Evolutionary conservation across 768 basidiomycete genomes (phyloP), one percentile per base, ranked within the genome.

Genomic region (Strobilomyces dryophilus): DNA sequence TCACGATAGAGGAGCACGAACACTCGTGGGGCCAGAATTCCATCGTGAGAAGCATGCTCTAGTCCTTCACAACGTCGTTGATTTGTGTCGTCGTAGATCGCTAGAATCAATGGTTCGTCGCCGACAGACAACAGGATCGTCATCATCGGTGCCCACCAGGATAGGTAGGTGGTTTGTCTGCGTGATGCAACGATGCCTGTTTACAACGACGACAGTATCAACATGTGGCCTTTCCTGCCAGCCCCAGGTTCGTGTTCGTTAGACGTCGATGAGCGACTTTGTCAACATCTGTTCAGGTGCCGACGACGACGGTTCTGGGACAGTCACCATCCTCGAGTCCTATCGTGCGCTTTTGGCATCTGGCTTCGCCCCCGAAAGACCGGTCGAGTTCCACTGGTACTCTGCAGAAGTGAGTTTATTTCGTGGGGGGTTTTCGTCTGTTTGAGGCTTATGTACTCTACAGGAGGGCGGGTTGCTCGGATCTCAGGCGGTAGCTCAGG

Each of bases 11-110:
- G 24, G 91, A 92, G 67, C 92, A 93, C 61, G 51, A 72, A 45
- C 92, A 94, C 66, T 71, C 81, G 3, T 94, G 92, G 93, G 85
- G 85, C 10, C 94, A 97, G 76, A 85, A 88, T 68, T 79, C 80
- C 47, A 83, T 91, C 55, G 84, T 87, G 64, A 54, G 83, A 66
- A 9, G 17, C 35, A 34, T 40, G 37, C 27, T 26, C 17, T 42
- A 2, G 20, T 50, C 8, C 7, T 43, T 27, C n/a, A 8, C 15
- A 15, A 49, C 24, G 17, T 18, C 41, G 7, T 40, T 41, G 20
- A 55, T 59, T 32, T 41, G 41, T 55, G 0, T 50, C 8, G 35
- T 44, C 41, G 37, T 60, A 92, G 89, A 83, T 94, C 60, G 77
- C 83, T 45, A 79, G 80, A 63, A 87, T 94, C 64, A 82, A 84